A percentile compares a stretch with the other conserved stretches of the same genome.
Evolutionary conservation across 176 grass and related monocot species (phyloP).

Genomic region (Aegilops speltoides): DNA sequence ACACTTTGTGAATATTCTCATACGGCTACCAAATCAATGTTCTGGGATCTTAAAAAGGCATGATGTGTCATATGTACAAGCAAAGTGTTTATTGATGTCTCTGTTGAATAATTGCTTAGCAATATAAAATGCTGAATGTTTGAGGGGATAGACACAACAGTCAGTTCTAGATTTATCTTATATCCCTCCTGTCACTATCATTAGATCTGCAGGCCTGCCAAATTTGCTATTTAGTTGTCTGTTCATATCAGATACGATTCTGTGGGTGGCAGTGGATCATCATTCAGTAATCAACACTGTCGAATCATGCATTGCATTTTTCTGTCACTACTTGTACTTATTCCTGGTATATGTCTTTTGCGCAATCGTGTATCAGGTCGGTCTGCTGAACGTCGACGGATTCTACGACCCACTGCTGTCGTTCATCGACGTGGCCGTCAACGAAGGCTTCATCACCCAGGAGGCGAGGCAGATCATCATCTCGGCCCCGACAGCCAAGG

Average conservation of each 20-base stretch:
- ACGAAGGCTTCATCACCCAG: constrained; percentile 83
- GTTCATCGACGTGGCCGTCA: constrained; percentile 77
- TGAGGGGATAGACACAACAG: constrained; percentile 3
- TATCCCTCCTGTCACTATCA: constrained; percentile 34
- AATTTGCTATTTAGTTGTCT: constrained; percentile 9
- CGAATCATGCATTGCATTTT: neutral
- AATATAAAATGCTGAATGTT: constrained; percentile 16
- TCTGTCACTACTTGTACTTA: neutral
- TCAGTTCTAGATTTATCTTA: constrained; percentile 20
- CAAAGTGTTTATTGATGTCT: neutral
- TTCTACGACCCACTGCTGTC: constrained; percentile 88
- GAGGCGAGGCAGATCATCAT: constrained; percentile 78
- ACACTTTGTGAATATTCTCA: constrained; percentile 46
- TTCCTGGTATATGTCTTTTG: neutral
- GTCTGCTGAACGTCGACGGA: constrained; percentile 85
- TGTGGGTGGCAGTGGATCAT: constrained; percentile 11
- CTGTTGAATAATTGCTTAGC: constrained; percentile 1
- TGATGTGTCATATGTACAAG: constrained; percentile 1
- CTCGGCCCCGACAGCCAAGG: constrained; percentile 75
- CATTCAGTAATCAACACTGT: neutral
- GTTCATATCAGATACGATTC: constrained; percentile 46
- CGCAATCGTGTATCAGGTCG: constrained; percentile 53
- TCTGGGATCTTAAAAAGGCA: constrained; percentile 35
- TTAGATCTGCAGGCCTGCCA: neutral
- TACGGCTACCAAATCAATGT: constrained; percentile 34